Evolutionary conservation across 495 filamentous ascomycete species (phyloP).

Genomic region (Lasiosphaeris hirsuta): DNA sequence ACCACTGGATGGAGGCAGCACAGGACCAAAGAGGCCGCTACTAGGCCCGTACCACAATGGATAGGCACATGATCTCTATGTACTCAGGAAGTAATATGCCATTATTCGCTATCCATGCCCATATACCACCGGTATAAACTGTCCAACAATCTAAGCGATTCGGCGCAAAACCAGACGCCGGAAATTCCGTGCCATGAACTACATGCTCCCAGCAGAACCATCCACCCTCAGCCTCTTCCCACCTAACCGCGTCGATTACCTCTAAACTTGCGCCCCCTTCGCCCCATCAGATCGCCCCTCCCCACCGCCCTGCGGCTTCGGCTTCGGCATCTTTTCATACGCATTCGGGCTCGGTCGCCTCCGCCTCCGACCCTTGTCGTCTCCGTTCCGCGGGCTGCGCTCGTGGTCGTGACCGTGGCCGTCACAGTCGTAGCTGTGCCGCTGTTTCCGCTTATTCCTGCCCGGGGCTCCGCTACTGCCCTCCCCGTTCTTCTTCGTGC

Average conservation of each 20-base stretch:
- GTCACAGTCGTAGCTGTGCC: constrained; percentile 39
- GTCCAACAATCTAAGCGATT: no score
- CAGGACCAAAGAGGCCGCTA: no score
- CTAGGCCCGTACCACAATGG: no score
- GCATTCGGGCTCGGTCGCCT: constrained; percentile 83
- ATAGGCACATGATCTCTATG: no score
- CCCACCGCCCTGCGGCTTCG: constrained; percentile 32
- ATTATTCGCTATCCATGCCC: no score
- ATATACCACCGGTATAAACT: no score
- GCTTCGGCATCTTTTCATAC: constrained; percentile 86
- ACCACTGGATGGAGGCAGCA: no score
- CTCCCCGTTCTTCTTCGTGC: constrained; percentile 22
- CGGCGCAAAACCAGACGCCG: no score
- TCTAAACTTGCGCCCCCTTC: constrained; percentile 1
- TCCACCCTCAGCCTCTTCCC: neutral
- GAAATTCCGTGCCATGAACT: no score
- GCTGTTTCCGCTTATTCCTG: constrained; percentile 20
- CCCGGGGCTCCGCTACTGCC: neutral
- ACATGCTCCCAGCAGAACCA: no score
- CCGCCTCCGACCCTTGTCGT: constrained; percentile 32
- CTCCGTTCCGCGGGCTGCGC: constrained; percentile 28
- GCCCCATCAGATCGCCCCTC: constrained; percentile 1
- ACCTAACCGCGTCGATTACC: neutral
- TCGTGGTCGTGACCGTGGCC: constrained; percentile 34
- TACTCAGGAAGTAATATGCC: no score